Conservation (phyloP, 1,284 basidiomycete species). For the Tilletia setariae region DNA sequence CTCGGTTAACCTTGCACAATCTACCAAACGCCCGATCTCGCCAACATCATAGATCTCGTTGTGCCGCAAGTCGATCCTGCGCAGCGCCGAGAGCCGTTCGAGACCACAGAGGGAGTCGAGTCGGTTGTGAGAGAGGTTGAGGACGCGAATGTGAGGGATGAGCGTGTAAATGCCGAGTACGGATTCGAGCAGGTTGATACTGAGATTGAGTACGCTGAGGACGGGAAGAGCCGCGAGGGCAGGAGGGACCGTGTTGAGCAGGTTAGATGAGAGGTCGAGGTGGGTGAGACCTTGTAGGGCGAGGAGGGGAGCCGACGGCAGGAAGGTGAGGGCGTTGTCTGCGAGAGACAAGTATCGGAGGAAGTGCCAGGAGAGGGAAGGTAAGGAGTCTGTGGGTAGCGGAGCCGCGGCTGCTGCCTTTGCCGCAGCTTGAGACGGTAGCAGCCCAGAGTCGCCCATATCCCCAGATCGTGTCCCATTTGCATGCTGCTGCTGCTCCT, state of each 20-base stretch:
- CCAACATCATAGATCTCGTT: constrained; percentile 78
- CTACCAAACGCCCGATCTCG: constrained; percentile 79
- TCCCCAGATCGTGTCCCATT: not conserved
- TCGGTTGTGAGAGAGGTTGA: constrained; percentile 63
- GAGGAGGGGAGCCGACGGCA: constrained; percentile 60
- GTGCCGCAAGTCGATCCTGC: constrained; percentile 78
- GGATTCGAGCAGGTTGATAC: constrained; percentile 94
- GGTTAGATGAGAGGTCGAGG: constrained; percentile 56
- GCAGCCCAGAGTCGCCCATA: constrained; percentile 4
- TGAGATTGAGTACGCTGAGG: constrained; percentile 80
- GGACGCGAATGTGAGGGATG: constrained; percentile 32
- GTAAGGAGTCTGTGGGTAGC: constrained; percentile 60
- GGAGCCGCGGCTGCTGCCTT: constrained; percentile 57
- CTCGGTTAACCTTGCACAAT: constrained; percentile 65
- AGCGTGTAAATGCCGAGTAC: constrained; percentile 67
- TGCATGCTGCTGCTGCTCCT: not conserved
- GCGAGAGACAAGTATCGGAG: constrained; percentile 74
- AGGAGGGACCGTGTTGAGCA: constrained; percentile 61
- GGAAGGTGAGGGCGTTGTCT: constrained; percentile 77
- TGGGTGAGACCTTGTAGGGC: constrained; percentile 60
- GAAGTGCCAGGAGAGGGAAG: constrained; percentile 71
- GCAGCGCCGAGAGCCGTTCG: constrained; percentile 76
- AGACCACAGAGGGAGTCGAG: constrained; percentile 89
- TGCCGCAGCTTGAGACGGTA: constrained; percentile 15
- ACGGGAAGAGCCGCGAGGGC: constrained; percentile 71